Evolutionary conservation across 805 yeast genomes (phyloP), one percentile per base, ranked within the genome.

Genomic region (Candida succiphila): DNA sequence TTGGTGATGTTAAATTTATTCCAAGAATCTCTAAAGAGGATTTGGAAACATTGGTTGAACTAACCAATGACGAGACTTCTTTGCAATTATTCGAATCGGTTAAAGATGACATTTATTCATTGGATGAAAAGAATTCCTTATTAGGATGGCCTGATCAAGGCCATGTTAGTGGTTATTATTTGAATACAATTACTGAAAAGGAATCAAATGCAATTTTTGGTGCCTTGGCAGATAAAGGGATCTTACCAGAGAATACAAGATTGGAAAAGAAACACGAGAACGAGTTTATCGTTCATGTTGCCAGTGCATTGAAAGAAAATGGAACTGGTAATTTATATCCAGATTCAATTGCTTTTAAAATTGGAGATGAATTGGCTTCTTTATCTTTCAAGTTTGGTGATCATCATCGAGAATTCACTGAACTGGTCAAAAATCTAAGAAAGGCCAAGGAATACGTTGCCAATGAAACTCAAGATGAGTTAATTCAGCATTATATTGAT

Each of bases 1-100:
- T 86, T 54, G 96, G 96, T 43, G 95, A 86, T 58, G 73, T 74
- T 45, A 86, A 86, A 56, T 86, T 86, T 49, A 67, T 86, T 41
- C 96, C 96, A 27, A 60, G 73, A 32, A 47, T 84, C 26, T 36
- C 66, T 0, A 48, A 44, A 22, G 68, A 55, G 1, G 65, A 65
- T 6, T 76, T 85, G 43, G 68, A 60, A 36, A 42, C 57, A 17
- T 58, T 82, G 21, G 64, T 70, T n/a, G 54, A 54, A 23, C 40
- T 63, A 2, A 52, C 70, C 16, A 61, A 61, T 28, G 58, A 62
- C 37, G 57, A 51, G 15, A 36, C 42, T 2, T 43, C 55, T 24
- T 34, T 56, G 15, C 54, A 51, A 20, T 45, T 65, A 30, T 74
- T 61, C 48, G 56, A 64, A 17, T 42, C 52, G n/a, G 61, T 75